phyloP scores from a whole-genome alignment of 1,139 yeast genomes.

The Scheffersomyces segobiensis region DNA sequence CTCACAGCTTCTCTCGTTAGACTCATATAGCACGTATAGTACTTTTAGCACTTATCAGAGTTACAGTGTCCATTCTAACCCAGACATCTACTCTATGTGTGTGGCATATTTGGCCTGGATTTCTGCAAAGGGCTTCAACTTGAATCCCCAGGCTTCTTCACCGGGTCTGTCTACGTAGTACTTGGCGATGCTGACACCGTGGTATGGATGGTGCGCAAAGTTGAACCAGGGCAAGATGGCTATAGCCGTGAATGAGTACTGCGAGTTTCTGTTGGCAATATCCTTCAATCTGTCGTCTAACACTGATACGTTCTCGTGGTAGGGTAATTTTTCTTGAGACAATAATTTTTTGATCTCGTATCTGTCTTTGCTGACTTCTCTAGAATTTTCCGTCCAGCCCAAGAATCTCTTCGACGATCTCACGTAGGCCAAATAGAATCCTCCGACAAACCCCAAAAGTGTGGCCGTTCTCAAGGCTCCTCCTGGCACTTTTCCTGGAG shows the following conservation, averaged over 20 bases:
- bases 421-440: conserved; percentile 68
- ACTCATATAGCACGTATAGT: neutral
- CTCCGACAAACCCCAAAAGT: conserved; percentile 66
- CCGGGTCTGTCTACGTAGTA: conserved; percentile 68
- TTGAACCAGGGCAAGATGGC: conserved; percentile 83
- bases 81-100: conserved; percentile 22
- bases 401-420: conserved; percentile 71
- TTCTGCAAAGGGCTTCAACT: conserved; percentile 47
- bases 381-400: conserved; percentile 73
- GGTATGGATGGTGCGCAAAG: conserved; percentile 78
- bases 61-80: neutral
- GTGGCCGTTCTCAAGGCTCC: conserved; percentile 61
- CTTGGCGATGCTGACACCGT: conserved; percentile 71
- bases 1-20: neutral
- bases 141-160: conserved; percentile 52
- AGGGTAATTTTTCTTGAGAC: conserved; percentile 68
- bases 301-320: conserved; percentile 55
- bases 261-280: conserved; percentile 78
- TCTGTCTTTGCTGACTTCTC: conserved; percentile 75
- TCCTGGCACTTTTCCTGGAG: conserved; percentile 53
- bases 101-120: conserved; percentile 45
- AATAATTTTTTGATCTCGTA: conserved; percentile 70
- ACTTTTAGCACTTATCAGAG: neutral
- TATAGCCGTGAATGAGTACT: conserved; percentile 62
- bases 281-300: conserved; percentile 74